phyloP scores from a whole-genome alignment of 108 stramenopile species.

The Skeletonema marinoi region DNA sequence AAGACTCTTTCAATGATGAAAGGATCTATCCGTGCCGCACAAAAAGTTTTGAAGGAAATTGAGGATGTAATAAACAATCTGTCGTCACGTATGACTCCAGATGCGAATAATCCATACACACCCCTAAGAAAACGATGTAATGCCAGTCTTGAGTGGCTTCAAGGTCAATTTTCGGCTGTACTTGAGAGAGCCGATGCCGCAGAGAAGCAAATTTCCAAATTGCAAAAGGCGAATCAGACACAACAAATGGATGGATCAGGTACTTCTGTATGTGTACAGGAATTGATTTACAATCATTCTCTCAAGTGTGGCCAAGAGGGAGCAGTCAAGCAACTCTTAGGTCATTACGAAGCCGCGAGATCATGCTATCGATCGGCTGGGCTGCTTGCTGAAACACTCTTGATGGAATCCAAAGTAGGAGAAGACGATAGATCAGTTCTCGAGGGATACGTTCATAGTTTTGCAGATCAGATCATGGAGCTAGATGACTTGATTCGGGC shows the following conservation, averaged over 20 bases:
- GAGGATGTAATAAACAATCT: conserved; percentile 34
- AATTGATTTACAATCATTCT: conserved; percentile 87
- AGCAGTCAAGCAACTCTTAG: conserved; percentile 84
- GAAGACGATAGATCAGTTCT: conserved; percentile 70
- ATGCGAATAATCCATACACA: conserved; percentile 46
- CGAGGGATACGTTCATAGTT: conserved; percentile 84
- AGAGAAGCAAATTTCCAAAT: conserved; percentile 67
- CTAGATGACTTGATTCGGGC: conserved; percentile 64
- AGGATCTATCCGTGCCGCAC: conserved; percentile 71
- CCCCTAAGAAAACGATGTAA: conserved; percentile 68
- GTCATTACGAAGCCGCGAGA: conserved; percentile 80
- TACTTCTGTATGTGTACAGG: conserved; percentile 57
- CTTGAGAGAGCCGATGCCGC: conserved; percentile 87
- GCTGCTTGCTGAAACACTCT: conserved; percentile 79
- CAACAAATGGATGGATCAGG: conserved; percentile 10
- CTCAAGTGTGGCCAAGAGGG: conserved; percentile 83
- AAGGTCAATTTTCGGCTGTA: conserved; percentile 78
- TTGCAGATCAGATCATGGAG: conserved; percentile 82
- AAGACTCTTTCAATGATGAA: conserved; percentile 87
- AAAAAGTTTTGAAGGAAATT: conserved; percentile 68
- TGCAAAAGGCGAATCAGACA: conserved; percentile 24
- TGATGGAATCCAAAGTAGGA: conserved; percentile 83
- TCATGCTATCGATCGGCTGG: conserved; percentile 86
- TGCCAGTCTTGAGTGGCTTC: conserved; percentile 75
- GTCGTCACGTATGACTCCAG: conserved; percentile 14